A percentile compares a stretch with the other conserved stretches of the same genome.
phyloP scores from a whole-genome alignment of 2,329 filamentous ascomycete species.

The Botrytis porri region DNA sequence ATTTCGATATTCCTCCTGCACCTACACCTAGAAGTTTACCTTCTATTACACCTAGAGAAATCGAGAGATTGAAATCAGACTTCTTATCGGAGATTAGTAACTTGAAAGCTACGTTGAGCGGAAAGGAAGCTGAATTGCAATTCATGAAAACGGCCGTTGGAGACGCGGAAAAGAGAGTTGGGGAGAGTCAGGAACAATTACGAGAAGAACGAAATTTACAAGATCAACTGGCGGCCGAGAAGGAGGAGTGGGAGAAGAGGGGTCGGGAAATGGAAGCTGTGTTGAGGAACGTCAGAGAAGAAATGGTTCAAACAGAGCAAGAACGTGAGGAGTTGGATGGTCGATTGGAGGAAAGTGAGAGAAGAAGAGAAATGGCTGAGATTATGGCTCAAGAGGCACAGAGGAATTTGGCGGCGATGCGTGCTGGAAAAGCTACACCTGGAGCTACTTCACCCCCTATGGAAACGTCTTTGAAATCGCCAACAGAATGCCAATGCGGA shows the following conservation, averaged over 20 bases:
- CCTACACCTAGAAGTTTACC: slow-evolving; percentile 91
- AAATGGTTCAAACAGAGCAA: slow-evolving; percentile 73
- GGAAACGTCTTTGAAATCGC: slow-evolving; percentile 37
- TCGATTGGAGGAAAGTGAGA: slow-evolving; percentile 74
- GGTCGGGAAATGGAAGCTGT: slow-evolving; percentile 83
- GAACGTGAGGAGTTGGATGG: slow-evolving; percentile 77
- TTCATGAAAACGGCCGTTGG: slow-evolving; percentile 83
- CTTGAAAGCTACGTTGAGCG: slow-evolving; percentile 86
- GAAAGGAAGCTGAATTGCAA: slow-evolving; percentile 87
- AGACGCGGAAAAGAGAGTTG: slow-evolving; percentile 89
- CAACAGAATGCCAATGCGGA: slow-evolving; percentile 34
- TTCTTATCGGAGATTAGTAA: slow-evolving; percentile 92
- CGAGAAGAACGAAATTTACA: slow-evolving; percentile 71
- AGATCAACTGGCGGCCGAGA: slow-evolving; percentile 72
- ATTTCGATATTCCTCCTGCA: slow-evolving; percentile 91
- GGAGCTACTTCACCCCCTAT: slow-evolving; percentile 35
- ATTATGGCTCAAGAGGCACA: slow-evolving; percentile 73
- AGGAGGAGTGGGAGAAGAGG: slow-evolving; percentile 78
- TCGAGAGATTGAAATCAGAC: slow-evolving; percentile 86
- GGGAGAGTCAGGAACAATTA: slow-evolving; percentile 77
- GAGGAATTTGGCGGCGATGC: slow-evolving; percentile 72
- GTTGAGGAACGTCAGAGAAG: slow-evolving; percentile 74
- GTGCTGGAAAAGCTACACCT: slow-evolving; percentile 51
- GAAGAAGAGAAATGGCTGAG: slow-evolving; percentile 69
- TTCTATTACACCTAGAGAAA: slow-evolving; percentile 83